Base-by-base conservation (phyloP, 176 grass and related monocot species). In the Avena atlantica region DNA sequence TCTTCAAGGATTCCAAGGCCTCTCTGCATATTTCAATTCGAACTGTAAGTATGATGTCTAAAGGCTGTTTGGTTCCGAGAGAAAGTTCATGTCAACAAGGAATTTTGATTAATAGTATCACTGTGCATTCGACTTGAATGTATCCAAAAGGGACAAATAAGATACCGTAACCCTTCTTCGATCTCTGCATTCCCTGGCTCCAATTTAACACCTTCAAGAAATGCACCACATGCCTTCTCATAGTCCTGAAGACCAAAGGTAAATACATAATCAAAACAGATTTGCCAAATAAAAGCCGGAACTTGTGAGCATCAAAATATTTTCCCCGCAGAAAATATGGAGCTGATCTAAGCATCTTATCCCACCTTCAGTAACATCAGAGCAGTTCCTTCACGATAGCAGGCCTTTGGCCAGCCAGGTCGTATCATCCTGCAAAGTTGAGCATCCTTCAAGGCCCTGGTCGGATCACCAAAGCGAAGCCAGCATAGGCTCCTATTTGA, bases 401-500 rank as follows among this genome's bases (percentile, higher is more conserved):
- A 80, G 40, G 85, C 85, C 72, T 91, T 87, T 21, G 85, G 67
- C 76, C 85, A 88, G 8, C 79, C 67, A 75, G 85, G 65, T 70
- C 58, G 71, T 44, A 91, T 7, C 40, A 56, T 56, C 81, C 40
- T 74, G 65, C 85, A 83, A 48, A 56, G 19, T 36, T 81, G 27
- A 70, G 80, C 85, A 85, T 91, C 89, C 3, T 0, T n/a, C 66
- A 85, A 80, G 45, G 89, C 63, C 20, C 25, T 42, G 7, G 27
- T 37, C 70, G 81, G 76, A 12, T 73, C 21, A 57, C 75, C 85
- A 75, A 70, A 45, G 23, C 19, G 76, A 61, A 87, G 75, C 63
- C 73, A 81, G 6, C 89, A 88, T 53, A 84, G 55, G 75, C 89
- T 88, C 45, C 80, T 88, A 74, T 91, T 91, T 6, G 89, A 52